These are phyloP conservation scores for Myxozyma geophila DNA, from an alignment of 805 yeast genomes.

Conservation along the genomic window DNA sequence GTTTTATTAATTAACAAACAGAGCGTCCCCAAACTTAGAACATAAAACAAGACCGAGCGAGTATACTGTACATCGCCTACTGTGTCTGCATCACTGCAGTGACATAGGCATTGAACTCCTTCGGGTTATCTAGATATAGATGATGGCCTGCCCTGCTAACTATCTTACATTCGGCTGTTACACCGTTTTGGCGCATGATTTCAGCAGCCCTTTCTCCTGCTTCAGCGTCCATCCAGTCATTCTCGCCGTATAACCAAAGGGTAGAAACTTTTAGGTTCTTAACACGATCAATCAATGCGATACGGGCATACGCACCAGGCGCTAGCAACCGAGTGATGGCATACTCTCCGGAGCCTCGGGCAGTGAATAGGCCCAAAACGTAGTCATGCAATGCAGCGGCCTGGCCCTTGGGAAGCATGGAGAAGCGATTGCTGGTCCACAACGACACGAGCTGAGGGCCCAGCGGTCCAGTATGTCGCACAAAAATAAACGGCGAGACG, in stretches of 20 bases:
- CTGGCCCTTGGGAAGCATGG: slow-evolving; percentile 55
- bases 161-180: slow-evolving; percentile 41
- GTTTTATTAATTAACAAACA: too few relatives aligned
- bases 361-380: slow-evolving; percentile 81
- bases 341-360: slow-evolving; percentile 91
- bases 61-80: not conserved
- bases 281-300: slow-evolving; percentile 64
- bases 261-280: slow-evolving; percentile 62
- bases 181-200: slow-evolving; percentile 36
- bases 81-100: slow-evolving; percentile 1
- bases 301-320: slow-evolving; percentile 89
- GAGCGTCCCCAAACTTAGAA: too few relatives aligned
- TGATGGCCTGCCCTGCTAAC: slow-evolving; percentile 73
- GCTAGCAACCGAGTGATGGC: slow-evolving; percentile 80
- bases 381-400: slow-evolving; percentile 69
- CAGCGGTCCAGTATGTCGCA: slow-evolving; percentile 74
- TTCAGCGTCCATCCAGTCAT: slow-evolving; percentile 66
- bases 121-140: slow-evolving; percentile 65
- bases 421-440: slow-evolving; percentile 85
- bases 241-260: slow-evolving; percentile 83
- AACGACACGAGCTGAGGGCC: slow-evolving; percentile 87
- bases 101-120: slow-evolving; percentile 52
- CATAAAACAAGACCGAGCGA: too few relatives aligned
- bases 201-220: slow-evolving; percentile 49
- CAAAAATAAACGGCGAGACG: slow-evolving; percentile 81